Evolutionary conservation across 2,329 filamentous ascomycete genomes (phyloP).

Genomic region (Diaporthe eres): DNA sequence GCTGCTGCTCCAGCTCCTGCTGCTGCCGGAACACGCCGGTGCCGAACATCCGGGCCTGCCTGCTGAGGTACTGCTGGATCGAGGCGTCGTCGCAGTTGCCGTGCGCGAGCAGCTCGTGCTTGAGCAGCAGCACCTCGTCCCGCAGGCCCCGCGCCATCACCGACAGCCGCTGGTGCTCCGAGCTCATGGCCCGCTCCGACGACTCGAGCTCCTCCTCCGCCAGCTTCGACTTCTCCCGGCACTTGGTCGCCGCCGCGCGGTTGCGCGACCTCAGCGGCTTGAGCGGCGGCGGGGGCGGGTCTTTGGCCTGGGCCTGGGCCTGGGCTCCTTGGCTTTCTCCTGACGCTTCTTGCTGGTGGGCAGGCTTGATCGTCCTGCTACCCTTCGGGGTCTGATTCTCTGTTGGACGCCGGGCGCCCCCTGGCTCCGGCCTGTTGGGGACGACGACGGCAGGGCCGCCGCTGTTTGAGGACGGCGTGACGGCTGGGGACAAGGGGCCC

Average conservation of each 20-base stretch:
- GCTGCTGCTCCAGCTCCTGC: not conserved
- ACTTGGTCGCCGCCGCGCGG: conserved; percentile 49
- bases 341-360: no score
- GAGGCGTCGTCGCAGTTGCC: conserved; percentile 47
- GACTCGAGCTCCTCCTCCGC: conserved; percentile 47
- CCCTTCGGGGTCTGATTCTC: not conserved
- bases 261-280: conserved; percentile 45
- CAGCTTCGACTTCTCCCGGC: conserved; percentile 50
- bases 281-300: no score
- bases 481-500: not conserved
- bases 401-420: not conserved
- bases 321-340: not conserved
- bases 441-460: no score
- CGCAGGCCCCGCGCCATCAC: conserved; percentile 44
- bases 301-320: not conserved
- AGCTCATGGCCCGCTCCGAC: conserved; percentile 42
- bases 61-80: conserved; percentile 49
- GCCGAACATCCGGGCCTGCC: conserved; percentile 42
- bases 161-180: conserved; percentile 43
- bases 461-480: not conserved
- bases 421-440: not conserved
- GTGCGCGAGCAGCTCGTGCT: conserved; percentile 49
- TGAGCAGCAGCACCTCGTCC: conserved; percentile 51
- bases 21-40: not conserved
- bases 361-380: not conserved